Conservation (phyloP, 176 grass and related monocot species). For the Musa beccarii region DNA sequence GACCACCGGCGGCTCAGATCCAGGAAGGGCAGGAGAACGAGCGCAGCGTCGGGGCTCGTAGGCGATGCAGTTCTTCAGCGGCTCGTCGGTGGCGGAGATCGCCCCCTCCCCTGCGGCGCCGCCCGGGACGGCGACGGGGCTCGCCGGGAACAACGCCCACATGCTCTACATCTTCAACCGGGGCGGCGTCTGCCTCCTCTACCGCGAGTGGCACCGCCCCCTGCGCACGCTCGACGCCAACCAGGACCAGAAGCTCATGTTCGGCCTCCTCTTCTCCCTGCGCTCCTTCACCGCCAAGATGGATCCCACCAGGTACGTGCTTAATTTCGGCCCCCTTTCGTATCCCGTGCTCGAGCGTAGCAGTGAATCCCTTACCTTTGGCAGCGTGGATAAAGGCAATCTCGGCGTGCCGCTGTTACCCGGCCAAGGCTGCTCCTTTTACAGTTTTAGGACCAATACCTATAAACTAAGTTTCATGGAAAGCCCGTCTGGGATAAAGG, state of each 20-base stretch:
- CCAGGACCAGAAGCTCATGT: conserved; percentile 97
- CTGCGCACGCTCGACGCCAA: conserved; percentile 62
- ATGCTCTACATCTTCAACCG: conserved; percentile 95
- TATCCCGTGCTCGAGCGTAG: background rate
- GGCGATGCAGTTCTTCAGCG: conserved; percentile 85
- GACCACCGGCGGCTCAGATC: no score
- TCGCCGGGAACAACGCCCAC: conserved; percentile 54
- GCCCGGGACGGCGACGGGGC: conserved; percentile 50
- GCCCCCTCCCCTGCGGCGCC: conserved; percentile 51
- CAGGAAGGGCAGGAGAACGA: background rate
- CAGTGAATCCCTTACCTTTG: conserved; percentile 10
- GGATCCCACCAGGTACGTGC: conserved; percentile 52
- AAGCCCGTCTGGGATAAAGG: conserved; percentile 82
- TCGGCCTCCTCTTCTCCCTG: conserved; percentile 91
- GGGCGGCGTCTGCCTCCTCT: conserved; percentile 70
- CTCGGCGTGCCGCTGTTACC: conserved; percentile 73
- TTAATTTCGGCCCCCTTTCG: background rate
- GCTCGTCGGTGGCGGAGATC: conserved; percentile 45
- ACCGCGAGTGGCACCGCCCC: conserved; percentile 85
- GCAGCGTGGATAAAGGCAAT: conserved; percentile 64
- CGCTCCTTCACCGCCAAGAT: conserved; percentile 91
- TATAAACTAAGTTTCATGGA: conserved; percentile 91
- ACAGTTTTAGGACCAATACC: conserved; percentile 79
- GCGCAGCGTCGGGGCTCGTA: background rate
- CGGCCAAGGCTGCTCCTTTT: conserved; percentile 77